A percentile compares a stretch with the other conserved stretches of the same genome.
These are phyloP conservation scores for Raphanus hybrid DNA, from an alignment of 441 rosid genomes.

Conservation along the genomic window DNA sequence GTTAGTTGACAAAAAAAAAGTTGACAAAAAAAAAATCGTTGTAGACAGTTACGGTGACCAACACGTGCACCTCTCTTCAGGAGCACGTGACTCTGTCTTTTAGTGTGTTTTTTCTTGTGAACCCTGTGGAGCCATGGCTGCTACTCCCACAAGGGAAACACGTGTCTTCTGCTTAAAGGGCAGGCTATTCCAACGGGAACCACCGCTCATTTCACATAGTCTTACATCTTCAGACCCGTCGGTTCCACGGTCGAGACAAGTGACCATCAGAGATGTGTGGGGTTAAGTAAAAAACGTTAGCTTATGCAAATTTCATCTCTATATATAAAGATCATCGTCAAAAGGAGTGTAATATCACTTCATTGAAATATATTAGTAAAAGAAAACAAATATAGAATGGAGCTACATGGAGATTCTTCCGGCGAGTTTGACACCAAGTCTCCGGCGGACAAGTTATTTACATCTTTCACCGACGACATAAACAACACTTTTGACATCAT, in stretches of 20 bases:
- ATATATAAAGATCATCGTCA: conserved; percentile 3
- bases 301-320: conserved; percentile 14
- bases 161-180: conserved; percentile 43
- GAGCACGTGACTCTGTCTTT: conserved; percentile 40
- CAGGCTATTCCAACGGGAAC: conserved; percentile 28
- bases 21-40: no score
- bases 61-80: conserved; percentile 44
- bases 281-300: background rate
- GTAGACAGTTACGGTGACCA: conserved; percentile 32
- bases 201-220: conserved; percentile 27
- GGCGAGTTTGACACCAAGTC: conserved; percentile 21
- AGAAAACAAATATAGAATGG: background rate
- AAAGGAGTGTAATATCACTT: conserved; percentile 7
- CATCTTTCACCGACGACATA: conserved; percentile 14
- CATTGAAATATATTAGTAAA: background rate
- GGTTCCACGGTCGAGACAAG: conserved; percentile 33
- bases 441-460: conserved; percentile 21
- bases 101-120: conserved; percentile 34
- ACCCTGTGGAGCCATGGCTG: conserved; percentile 35
- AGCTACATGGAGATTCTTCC: conserved; percentile 14
- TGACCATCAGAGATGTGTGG: background rate
- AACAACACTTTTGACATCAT: conserved; percentile 11
- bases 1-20: conserved; percentile 3
- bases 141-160: conserved; percentile 34
- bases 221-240: conserved; percentile 25